These are phyloP conservation scores for Beauveria medogensis DNA, from an alignment of 2,329 filamentous ascomycete species.

Conservation along the genomic window DNA sequence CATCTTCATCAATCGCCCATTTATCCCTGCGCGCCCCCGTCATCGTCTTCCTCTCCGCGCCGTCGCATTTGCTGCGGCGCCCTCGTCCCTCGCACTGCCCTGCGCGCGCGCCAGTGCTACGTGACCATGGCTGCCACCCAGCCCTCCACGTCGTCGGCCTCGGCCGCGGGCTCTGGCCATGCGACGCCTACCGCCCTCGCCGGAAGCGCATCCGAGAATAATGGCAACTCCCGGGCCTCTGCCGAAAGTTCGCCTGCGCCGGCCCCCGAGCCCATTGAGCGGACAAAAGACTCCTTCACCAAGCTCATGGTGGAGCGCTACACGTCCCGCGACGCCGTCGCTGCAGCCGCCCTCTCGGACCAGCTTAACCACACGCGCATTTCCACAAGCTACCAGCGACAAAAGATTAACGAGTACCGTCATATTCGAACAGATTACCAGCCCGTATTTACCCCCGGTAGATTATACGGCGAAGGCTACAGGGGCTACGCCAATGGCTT, in stretches of 20 bases:
- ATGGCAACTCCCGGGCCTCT: slow-evolving; percentile 17
- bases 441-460: slow-evolving; percentile 46
- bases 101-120: slow-evolving; percentile 20
- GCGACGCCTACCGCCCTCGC: slow-evolving; percentile 20
- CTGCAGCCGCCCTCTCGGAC: slow-evolving; percentile 43
- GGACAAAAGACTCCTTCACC: slow-evolving; percentile 49
- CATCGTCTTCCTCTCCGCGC: not conserved
- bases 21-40: not conserved
- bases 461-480: slow-evolving; percentile 67
- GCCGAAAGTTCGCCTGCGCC: slow-evolving; percentile 12
- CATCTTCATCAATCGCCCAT: not conserved
- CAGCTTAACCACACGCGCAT: slow-evolving; percentile 46
- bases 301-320: slow-evolving; percentile 46
- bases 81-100: slow-evolving; percentile 8
- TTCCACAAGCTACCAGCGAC: slow-evolving; percentile 54
- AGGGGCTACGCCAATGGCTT: slow-evolving; percentile 80
- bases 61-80: slow-evolving; percentile 11
- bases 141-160: slow-evolving; percentile 27
- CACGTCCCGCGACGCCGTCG: slow-evolving; percentile 45
- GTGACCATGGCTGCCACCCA: slow-evolving; percentile 35
- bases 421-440: slow-evolving; percentile 48
- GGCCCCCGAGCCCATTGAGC: slow-evolving; percentile 29
- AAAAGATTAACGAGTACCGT: slow-evolving; percentile 64
- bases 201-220: slow-evolving; percentile 18
- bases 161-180: slow-evolving; percentile 24